Percentiles rank a stretch among this genome's conserved stretches.
Evolutionary conservation across 2,329 filamentous ascomycete species (phyloP).

Genomic region (Fusarium coicis): DNA sequence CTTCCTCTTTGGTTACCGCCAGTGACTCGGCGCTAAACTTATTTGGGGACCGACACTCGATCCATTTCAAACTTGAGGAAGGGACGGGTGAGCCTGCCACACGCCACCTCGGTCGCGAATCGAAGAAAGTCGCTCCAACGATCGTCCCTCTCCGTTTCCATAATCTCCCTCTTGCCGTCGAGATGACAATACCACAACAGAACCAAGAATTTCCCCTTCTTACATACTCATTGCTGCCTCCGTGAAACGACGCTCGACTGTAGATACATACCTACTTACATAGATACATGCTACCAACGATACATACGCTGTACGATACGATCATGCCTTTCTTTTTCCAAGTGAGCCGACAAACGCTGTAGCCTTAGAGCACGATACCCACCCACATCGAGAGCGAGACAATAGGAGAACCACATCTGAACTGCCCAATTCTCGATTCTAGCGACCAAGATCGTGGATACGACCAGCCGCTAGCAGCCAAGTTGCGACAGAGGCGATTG

Average conservation of each 20-base stretch:
- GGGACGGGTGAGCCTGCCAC: conserved; percentile 19
- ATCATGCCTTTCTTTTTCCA: conserved; percentile 24
- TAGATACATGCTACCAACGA: neutral
- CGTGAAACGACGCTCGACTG: conserved; percentile 16
- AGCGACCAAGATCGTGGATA: neutral
- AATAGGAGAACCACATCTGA: neutral
- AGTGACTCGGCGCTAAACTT: conserved; percentile 44
- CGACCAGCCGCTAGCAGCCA: conserved; percentile 11
- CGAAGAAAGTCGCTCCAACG: conserved; percentile 38
- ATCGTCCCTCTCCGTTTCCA: conserved; percentile 21
- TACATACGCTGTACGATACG: conserved; percentile 6
- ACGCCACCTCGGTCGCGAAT: conserved; percentile 36
- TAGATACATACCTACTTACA: neutral
- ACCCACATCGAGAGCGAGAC: conserved; percentile 2
- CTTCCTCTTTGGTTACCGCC: conserved; percentile 39
- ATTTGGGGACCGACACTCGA: conserved; percentile 49
- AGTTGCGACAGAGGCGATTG: conserved; percentile 1
- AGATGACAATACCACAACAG: conserved; percentile 37
- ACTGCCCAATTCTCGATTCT: neutral
- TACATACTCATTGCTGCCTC: conserved; percentile 15
- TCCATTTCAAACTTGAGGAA: conserved; percentile 21
- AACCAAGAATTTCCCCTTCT: conserved; percentile 8
- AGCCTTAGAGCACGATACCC: conserved; percentile 4
- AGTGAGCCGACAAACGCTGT: conserved; percentile 7
- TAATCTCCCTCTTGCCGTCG: conserved; percentile 10